Conservation (phyloP, 176 grass and related monocot genomes). For the Musa troglodytarum region DNA sequence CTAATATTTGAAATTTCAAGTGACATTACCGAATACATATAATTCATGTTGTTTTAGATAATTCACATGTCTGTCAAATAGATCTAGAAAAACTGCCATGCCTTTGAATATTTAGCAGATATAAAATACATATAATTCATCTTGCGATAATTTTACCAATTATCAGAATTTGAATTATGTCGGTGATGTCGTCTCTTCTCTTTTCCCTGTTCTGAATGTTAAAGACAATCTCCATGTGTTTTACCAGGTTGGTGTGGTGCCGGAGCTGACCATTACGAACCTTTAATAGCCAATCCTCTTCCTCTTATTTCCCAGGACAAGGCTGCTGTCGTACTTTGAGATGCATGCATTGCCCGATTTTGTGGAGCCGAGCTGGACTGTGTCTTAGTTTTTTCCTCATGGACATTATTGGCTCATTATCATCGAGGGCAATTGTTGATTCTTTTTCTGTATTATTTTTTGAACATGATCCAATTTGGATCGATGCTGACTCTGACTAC, state of each 20-base stretch:
- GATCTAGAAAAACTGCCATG: no score
- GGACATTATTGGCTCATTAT: background rate
- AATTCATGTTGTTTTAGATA: no score
- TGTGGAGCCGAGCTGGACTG: background rate
- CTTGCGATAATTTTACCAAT: no score
- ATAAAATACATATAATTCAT: no score
- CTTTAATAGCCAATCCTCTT: constrained; percentile 58
- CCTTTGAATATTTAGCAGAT: no score
- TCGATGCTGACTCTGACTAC: background rate
- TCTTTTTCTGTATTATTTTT: background rate
- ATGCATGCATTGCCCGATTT: background rate
- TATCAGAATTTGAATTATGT: background rate
- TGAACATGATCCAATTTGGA: background rate
- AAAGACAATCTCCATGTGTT: background rate
- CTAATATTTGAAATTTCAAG: no score
- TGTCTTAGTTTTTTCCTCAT: background rate
- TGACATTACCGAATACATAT: no score
- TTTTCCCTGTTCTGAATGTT: background rate
- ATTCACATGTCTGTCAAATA: no score
- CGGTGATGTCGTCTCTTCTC: background rate
- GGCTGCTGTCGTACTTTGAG: constrained; percentile 81
- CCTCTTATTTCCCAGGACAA: constrained; percentile 73
- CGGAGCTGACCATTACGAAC: constrained; percentile 90
- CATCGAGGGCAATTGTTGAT: background rate
- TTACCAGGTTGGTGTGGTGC: constrained; percentile 86